Base-by-base conservation (phyloP, 2,329 filamentous ascomycete species). In the Coniella lustricola region DNA sequence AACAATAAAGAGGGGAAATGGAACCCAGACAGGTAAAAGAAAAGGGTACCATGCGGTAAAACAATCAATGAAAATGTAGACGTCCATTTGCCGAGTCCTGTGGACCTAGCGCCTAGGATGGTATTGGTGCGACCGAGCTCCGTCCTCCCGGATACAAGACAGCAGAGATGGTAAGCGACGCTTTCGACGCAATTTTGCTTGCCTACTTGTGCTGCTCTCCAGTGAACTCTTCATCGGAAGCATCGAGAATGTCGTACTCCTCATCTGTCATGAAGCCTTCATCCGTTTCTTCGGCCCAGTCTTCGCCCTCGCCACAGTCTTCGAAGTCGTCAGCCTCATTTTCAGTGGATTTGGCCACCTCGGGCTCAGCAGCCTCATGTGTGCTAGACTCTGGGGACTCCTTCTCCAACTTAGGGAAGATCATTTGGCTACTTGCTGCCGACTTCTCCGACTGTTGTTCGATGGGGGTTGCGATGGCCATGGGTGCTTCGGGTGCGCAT, bases 191-290 rank as follows among this genome's bases (percentile, higher is more conserved):
- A 21, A 41, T 49, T 40, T 33, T 54, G 36, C 38, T 34, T 29
- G 36, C n/a, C 39, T 54, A 68, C 59, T 67, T 68, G 58, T 72
- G 67, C 61, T 76, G 72, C 59, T 79, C 79, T 53, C 76, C 75
- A 44, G 81, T 65, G 56, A 78, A 85, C 64, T 97, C 91, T 65
- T 95, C 87, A 57, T 97, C 91, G 51, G 88, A 95, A 37, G 90
- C 91, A 70, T 96, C 90, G 39, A 97, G 81, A 56, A 97, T 90
- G 61, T 98, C 93, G 65, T 97, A 98, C 70, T 98, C 93, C 66
- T 97, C 93, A 55, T 98, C 93, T 0, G 93, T 97, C 74, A 95
- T 70, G 74, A 95, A 96, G 12, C 84, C 87, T 52, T 86, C 81
- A 12, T 82, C 80, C 1, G 76, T 77, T n/a, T 68, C 71, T 35